Evolutionary conservation across 257 asterid genomes (phyloP).

Genomic region (Petrea volubilis): DNA sequence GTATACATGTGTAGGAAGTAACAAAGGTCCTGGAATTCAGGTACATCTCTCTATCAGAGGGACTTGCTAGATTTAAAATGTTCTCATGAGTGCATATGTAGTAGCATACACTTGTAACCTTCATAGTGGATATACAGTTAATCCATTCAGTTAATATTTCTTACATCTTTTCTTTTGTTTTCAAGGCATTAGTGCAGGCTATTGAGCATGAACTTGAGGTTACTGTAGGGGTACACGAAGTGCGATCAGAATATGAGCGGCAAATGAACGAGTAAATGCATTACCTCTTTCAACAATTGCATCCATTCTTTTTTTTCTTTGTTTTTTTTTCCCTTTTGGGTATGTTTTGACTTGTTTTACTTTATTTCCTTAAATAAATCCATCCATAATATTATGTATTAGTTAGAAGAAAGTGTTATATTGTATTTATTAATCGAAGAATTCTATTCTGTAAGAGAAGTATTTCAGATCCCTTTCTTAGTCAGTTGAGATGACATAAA

Average conservation of each 20-base stretch:
- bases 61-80: neutral
- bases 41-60: conserved; percentile 37
- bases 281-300: neutral
- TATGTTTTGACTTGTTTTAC: neutral
- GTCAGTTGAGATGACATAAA: neutral
- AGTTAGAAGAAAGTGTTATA: too few relatives aligned
- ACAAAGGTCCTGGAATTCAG: conserved; percentile 74
- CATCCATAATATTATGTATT: neutral
- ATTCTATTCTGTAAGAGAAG: too few relatives aligned
- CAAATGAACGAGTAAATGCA: conserved; percentile 86
- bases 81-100: neutral
- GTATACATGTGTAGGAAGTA: conserved; percentile 42
- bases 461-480: neutral
- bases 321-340: neutral
- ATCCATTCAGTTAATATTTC: conserved; percentile 2
- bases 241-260: conserved; percentile 87
- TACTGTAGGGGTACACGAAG: conserved; percentile 90
- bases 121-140: neutral
- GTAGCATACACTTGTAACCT: neutral
- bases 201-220: conserved; percentile 98
- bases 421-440: too few relatives aligned
- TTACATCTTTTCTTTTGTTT: conserved; percentile 22
- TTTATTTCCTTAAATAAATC: neutral
- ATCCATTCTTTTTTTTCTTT: too few relatives aligned
- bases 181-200: conserved; percentile 68